Evolutionary conservation across 139 green algal species (phyloP).

Genomic region (Marvania coccoides): DNA sequence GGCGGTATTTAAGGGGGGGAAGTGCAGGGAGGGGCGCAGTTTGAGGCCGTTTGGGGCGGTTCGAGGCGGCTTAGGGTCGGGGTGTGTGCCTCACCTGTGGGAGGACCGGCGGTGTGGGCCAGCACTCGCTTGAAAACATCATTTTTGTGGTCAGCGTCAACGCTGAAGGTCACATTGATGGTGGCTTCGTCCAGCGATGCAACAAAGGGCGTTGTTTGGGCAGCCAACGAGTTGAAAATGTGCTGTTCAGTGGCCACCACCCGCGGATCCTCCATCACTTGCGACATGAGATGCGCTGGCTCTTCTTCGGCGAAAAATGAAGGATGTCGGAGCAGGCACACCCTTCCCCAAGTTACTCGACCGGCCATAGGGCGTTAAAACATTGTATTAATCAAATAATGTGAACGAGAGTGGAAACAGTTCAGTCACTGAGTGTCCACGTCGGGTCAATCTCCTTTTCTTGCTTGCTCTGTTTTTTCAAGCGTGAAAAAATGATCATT

Average conservation of each 20-base stretch:
- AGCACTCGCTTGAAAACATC: neutral
- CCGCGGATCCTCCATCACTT: neutral
- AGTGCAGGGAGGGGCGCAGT: too few species aligned
- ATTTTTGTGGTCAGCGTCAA: neutral
- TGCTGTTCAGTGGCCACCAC: neutral
- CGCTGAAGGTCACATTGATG: neutral
- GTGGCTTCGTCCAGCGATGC: constrained; percentile 11
- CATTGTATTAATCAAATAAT: too few species aligned
- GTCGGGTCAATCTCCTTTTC: too few species aligned
- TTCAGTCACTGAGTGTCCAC: too few species aligned
- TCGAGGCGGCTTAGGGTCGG: neutral
- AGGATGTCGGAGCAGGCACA: neutral
- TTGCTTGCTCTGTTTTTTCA: too few species aligned
- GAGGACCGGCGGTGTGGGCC: neutral
- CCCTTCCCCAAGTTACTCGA: neutral
- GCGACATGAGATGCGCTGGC: neutral
- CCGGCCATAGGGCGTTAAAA: too few species aligned
- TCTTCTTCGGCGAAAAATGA: neutral
- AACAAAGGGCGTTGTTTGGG: constrained; percentile 17
- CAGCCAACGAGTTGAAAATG: neutral
- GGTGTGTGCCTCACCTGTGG: neutral
- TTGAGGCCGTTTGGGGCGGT: neutral
- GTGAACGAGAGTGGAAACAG: too few species aligned
- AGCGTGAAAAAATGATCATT: too few species aligned
- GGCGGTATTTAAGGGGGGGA: too few species aligned